phyloP scores from a whole-genome alignment of 2,329 filamentous ascomycete genomes.

The Sarocladiaceae sp. region DNA sequence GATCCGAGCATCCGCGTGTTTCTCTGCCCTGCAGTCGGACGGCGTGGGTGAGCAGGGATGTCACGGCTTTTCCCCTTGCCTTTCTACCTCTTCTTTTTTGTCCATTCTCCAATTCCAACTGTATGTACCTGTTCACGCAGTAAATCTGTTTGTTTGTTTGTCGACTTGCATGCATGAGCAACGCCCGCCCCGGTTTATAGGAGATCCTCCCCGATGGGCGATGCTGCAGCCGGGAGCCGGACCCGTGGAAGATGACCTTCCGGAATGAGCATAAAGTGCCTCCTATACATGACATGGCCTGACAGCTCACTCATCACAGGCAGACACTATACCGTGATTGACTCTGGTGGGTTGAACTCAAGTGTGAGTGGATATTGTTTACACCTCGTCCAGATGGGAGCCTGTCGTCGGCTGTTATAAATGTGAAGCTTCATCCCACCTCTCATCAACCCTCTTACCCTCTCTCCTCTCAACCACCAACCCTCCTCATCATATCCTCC shows the following conservation, averaged over 20 bases:
- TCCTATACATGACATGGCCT: constrained; percentile 3
- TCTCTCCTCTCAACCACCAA: background rate
- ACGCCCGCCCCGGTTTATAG: no score
- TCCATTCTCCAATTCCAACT: no score
- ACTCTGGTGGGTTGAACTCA: no score
- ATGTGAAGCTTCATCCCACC: no score
- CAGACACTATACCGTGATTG: background rate
- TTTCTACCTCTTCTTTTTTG: background rate
- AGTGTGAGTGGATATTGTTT: no score
- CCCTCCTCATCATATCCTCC: background rate
- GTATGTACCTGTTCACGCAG: no score
- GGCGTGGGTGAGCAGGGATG: background rate
- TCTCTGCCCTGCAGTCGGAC: background rate
- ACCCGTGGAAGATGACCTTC: constrained; percentile 8
- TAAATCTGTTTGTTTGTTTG: no score
- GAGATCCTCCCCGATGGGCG: no score
- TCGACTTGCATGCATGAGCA: no score
- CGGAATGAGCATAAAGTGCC: background rate
- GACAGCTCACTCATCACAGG: background rate
- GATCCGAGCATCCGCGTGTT: background rate
- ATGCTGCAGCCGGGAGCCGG: background rate
- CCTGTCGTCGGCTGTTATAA: no score
- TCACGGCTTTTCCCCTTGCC: background rate
- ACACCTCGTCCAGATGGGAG: no score
- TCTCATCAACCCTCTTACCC: background rate